Evolutionary conservation across 1,284 basidiomycete genomes (phyloP), one percentile per base, ranked within the genome.

Genomic region (Leccinum subspadiceum): DNA sequence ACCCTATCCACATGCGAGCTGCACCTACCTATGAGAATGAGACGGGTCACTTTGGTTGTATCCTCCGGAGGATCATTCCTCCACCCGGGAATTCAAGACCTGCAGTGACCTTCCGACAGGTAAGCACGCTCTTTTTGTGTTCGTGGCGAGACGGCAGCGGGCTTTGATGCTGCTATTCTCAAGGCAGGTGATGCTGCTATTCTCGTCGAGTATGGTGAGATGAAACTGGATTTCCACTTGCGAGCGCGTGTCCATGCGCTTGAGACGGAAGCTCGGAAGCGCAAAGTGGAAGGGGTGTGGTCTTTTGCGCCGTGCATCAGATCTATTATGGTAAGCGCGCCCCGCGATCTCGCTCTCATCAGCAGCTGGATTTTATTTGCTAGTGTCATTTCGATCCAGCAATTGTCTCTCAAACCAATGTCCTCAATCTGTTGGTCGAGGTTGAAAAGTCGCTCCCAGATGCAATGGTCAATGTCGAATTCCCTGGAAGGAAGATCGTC

Each of bases 181-280:
- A 83, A 70, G 82, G 83, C 83, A 4, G 84, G 84, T 0, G 84
- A 86, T 67, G 78, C 79, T 0, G 80, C 79, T 0, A 80, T 88
- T 56, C 74, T 86, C 1, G 76, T 85, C n/a, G 86, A 87, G 64
- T 84, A 81, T 63, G 85, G 84, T 0, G 66, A 71, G 5, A 80
- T 83, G 79, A 63, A 63, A 26, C 73, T 86, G 3, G 81, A 83
- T 60, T 79, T 87, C 53, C 62, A 73, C 12, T 62, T 83, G 26
- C 78, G 85, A 1, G 83, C 83, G 0, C 77, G 80, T 1, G 77
- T 87, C 4, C 85, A 87, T 67, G 80, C 81, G 1, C 81, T 85
- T 55, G 82, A 87, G 67, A 72, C 74, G 0, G 72, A 76, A 15
- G 68, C 84, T 17, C 69, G 69, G 3, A 65, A 66, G 29, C 66